Base-by-base conservation (phyloP, 164 flowering plant genomes). In the Hamamelis virginiana region DNA sequence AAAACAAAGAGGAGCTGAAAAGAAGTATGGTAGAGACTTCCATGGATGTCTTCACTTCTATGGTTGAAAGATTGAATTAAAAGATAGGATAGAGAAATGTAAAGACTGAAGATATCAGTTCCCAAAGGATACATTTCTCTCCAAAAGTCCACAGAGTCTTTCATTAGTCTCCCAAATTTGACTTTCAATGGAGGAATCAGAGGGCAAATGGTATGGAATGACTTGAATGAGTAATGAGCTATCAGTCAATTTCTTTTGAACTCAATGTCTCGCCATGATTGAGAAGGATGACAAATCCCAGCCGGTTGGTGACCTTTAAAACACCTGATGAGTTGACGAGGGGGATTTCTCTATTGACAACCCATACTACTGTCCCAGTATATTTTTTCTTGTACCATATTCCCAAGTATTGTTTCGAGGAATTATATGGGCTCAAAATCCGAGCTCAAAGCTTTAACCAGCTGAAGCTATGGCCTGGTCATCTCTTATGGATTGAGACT, bases 331-430 rank as follows among this genome's bases (percentile, higher is more conserved):
- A 44, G 38, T 56, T 70, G 5, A 51, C 66, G 59, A 81, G 52
- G 1, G 84, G 86, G 15, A 65, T 67, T 5, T 27, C 66, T n/a
- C 84, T 47, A 64, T 83, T 81, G 23, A 83, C 86, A 5, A 78
- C 82, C 82, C 84, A 83, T 14, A 83, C 80, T 44, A 73, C 72
- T 1, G 71, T 69, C 16, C 25, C 22, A 23, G 13, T 65, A 1
- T 77, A 67, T 62, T 69, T 73, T 10, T 67, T 75, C 50, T 71
- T 73, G 72, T 71, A 79, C 87, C 85, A 80, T 10, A 77, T 74
- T n/a, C 85, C 83, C 12, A 82, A 10, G 60, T 75, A 80, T 9
- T 70, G 59, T 4, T 65, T 69, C 22, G 3, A 26, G 26, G 78
- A 76, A 27, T 26, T 51, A 0, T 75, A 72, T 0, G 78, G 81